Percentiles rank a stretch among this genome's conserved stretches.
These are phyloP conservation scores for Trichoderma harzianum DNA, from an alignment of 2,329 filamentous ascomycete genomes.

Conservation along the genomic window DNA sequence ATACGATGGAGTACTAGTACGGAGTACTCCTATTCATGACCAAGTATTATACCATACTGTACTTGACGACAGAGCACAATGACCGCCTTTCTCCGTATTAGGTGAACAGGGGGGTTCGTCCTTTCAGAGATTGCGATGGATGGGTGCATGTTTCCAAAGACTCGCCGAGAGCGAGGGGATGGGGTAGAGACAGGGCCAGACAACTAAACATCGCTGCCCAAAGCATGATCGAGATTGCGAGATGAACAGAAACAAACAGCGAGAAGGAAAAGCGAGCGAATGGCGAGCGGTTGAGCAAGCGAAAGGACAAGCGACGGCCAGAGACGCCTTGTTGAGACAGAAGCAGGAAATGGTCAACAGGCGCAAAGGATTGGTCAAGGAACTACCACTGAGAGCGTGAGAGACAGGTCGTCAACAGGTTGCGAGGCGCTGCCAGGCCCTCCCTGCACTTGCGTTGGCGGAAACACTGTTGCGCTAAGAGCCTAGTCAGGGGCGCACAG, in stretches of 20 bases:
- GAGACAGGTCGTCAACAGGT: background rate
- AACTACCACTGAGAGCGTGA: background rate
- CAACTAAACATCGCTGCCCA: background rate
- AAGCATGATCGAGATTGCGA: conserved; percentile 9
- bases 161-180: background rate
- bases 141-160: conserved; percentile 2
- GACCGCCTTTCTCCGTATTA: conserved; percentile 4
- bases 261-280: background rate
- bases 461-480: conserved; percentile 14
- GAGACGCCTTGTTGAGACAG: background rate
- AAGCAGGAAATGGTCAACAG: background rate
- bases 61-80: background rate
- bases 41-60: background rate
- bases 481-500: conserved; percentile 14
- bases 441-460: conserved; percentile 16
- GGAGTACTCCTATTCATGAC: conserved; percentile 5
- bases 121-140: conserved; percentile 13
- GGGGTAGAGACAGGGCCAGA: background rate
- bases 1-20: background rate
- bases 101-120: background rate
- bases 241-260: background rate
- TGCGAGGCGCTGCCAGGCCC: conserved; percentile 13
- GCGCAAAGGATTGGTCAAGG: conserved; percentile 4
- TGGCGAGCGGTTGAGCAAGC: background rate
- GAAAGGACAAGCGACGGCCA: background rate